Base-by-base conservation (phyloP, 768 basidiomycete species). In the Termitomyces sp. region DNA sequence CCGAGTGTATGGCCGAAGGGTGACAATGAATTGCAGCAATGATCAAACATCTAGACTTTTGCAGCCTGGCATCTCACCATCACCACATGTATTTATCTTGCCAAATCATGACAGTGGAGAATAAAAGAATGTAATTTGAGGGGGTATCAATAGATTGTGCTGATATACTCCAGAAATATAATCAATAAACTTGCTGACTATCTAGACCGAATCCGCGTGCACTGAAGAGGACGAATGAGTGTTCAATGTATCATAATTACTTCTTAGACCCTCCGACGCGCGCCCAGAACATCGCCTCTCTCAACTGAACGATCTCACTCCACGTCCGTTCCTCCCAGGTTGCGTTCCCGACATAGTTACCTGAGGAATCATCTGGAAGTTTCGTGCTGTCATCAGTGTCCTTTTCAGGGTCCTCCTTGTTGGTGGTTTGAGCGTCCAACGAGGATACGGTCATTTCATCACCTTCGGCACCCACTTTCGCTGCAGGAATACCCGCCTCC, bases 291-390 rank as follows among this genome's bases (percentile, higher is more conserved):
- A 94, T 88, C 43, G 89, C 86, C 68, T 93, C 89, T 57, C 84
- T 81, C 60, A 94, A 67, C 44, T 77, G 77, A 17, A 83, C 76
- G 19, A 94, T 67, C 71, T 91, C 88, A 64, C 85, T 87, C 90
- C 91, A 94, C 19, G 87, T 85, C 50, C 84, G 78, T 67, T 93
- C 91, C 68, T 93, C 91, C 91, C 92, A 93, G 4, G 86, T 89
- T 30, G 78, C 71, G 46, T 88, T 82, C 14, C 84, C 80, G 28
- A 89, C 76, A 57, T 80, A 89, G 30, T 73, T 70, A 15, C 74
- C 75, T 9, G 28, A 30, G 15, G 62, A 62, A 47, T 77, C 75
- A 10, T 61, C 50, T 9, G 19, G 31, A 38, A 59, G 51, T 31
- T 44, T 55, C 37, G 64, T 61, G 38, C 54, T 47, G 3, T 53